These are phyloP conservation scores for Candida railenensis DNA, from an alignment of 805 yeast genomes.

Conservation along the genomic window DNA sequence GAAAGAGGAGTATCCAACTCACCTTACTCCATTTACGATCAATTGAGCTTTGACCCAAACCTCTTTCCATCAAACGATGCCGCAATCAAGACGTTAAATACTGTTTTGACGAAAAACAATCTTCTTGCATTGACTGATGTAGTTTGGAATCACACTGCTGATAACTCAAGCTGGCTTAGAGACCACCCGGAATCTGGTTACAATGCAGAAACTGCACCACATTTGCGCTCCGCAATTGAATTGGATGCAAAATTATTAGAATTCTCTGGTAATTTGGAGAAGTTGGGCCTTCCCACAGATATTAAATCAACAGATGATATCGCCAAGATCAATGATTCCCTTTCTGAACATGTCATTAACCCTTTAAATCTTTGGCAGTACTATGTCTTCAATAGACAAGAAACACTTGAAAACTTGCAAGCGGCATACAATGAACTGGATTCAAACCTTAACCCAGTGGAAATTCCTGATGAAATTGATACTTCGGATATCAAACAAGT, in stretches of 20 bases:
- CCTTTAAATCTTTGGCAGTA: conserved; percentile 81
- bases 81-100: conserved; percentile 49
- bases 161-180: conserved; percentile 81
- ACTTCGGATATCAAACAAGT: conserved; percentile 39
- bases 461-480: conserved; percentile 44
- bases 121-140: conserved; percentile 85
- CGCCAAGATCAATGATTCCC: conserved; percentile 59
- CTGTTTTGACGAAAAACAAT: conserved; percentile 52
- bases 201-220: conserved; percentile 85
- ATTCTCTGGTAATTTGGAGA: conserved; percentile 58
- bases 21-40: conserved; percentile 90
- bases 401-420: conserved; percentile 39
- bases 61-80: conserved; percentile 56
- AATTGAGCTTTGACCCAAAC: conserved; percentile 68
- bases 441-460: conserved; percentile 24
- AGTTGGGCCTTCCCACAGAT: conserved; percentile 61
- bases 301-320: conserved; percentile 56
- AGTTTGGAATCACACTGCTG: conserved; percentile 93
- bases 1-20: conserved; percentile 86
- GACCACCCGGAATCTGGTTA: conserved; percentile 92
- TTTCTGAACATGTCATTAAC: conserved; percentile 65
- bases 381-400: conserved; percentile 65
- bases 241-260: conserved; percentile 68
- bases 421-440: conserved; percentile 30
- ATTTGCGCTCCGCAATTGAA: conserved; percentile 78